Percentiles rank a stretch among this genome's conserved stretches.
These are phyloP conservation scores for Colletotrichum tanaceti DNA, from an alignment of 2,329 filamentous ascomycete genomes.

Conservation along the genomic window DNA sequence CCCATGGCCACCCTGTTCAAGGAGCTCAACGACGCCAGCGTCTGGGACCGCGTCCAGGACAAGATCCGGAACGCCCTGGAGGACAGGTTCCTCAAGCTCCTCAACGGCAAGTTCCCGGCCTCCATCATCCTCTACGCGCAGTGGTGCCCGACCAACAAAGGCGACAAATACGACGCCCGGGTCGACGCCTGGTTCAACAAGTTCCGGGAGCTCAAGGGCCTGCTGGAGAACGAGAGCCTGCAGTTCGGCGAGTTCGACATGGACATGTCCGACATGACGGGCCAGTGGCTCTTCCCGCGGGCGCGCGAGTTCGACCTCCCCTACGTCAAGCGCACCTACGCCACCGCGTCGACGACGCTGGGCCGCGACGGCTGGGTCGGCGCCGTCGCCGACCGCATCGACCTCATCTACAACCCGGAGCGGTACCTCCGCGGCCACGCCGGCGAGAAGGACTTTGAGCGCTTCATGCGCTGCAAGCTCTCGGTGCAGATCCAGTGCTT, in stretches of 20 bases:
- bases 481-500: conserved; percentile 59
- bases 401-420: conserved; percentile 51
- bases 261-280: conserved; percentile 59
- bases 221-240: conserved; percentile 48
- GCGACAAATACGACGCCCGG: conserved; percentile 50
- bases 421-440: conserved; percentile 43
- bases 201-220: conserved; percentile 23
- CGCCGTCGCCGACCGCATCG: conserved; percentile 52
- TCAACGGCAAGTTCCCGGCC: conserved; percentile 52
- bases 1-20: conserved; percentile 51
- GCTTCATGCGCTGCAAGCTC: conserved; percentile 50
- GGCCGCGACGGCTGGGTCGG: conserved; percentile 54
- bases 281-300: conserved; percentile 59
- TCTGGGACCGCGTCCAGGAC: conserved; percentile 43
- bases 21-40: conserved; percentile 47
- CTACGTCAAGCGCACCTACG: conserved; percentile 60
- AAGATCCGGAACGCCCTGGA: conserved; percentile 52
- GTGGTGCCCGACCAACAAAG: conserved; percentile 56
- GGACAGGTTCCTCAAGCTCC: conserved; percentile 51
- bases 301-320: conserved; percentile 60
- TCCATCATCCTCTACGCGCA: conserved; percentile 61
- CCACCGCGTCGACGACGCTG: conserved; percentile 56
- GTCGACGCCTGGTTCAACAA: conserved; percentile 53
- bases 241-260: conserved; percentile 50
- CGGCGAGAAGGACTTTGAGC: conserved; percentile 39